A percentile compares a stretch with the other conserved stretches of the same genome.
phyloP scores from a whole-genome alignment of 1,139 yeast species.

The Hemisphaericaspora xylofermentans region DNA sequence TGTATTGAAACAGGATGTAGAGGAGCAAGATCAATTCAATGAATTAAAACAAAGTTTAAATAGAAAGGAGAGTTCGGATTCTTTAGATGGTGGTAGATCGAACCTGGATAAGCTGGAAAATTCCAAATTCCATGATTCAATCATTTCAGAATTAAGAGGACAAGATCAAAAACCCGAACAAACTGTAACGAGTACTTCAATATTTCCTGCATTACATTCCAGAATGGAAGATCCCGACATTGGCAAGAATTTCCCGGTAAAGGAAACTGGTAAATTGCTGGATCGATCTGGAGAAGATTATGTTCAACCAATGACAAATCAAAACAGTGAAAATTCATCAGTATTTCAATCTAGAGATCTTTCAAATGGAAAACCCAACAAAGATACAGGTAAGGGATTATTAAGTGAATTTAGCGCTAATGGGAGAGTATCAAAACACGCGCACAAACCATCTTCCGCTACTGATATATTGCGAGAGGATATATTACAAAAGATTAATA shows the following conservation, averaged over 20 bases:
- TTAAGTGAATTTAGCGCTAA: background rate
- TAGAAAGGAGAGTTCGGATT: constrained; percentile 9
- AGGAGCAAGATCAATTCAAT: constrained; percentile 17
- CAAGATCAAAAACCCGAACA: background rate
- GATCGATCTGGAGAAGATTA: no score
- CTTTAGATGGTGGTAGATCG: background rate
- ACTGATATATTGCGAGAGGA: constrained; percentile 19
- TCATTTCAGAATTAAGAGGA: background rate
- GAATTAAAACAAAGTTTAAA: constrained; percentile 10
- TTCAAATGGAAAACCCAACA: background rate
- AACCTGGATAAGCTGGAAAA: background rate
- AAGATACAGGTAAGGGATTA: background rate
- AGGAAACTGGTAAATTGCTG: background rate
- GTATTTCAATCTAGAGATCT: background rate
- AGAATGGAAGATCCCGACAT: constrained; percentile 2
- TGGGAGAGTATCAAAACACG: no score
- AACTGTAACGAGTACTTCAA: background rate
- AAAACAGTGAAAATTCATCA: background rate
- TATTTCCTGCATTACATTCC: constrained; percentile 1
- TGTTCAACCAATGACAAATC: no score
- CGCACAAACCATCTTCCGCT: constrained; percentile 6
- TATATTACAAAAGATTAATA: constrained; percentile 31
- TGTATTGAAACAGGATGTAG: constrained; percentile 37
- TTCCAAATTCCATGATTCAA: background rate
- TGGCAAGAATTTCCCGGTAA: background rate